Evolutionary conservation across 768 basidiomycete species (phyloP).

Genomic region (Cyclocybe aegerita): DNA sequence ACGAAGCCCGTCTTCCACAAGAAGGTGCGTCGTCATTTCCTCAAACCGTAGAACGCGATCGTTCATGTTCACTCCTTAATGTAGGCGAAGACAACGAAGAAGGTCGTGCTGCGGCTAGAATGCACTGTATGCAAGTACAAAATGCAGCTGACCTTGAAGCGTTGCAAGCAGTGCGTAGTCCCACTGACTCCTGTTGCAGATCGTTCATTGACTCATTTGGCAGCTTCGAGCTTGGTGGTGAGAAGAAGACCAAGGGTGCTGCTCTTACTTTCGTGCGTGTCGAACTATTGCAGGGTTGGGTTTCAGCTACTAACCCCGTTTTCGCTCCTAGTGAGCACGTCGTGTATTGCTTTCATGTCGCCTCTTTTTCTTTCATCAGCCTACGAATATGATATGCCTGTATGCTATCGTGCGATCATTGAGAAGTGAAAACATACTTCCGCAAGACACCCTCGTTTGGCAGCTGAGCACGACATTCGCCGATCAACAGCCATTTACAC

Average conservation of each 20-base stretch:
- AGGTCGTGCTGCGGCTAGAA: slow-evolving; percentile 96
- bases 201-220: slow-evolving; percentile 1
- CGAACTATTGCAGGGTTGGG: neutral
- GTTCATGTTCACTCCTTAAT: neutral
- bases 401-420: slow-evolving; percentile 4
- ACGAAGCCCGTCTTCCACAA: slow-evolving; percentile 99
- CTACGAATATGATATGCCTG: slow-evolving; percentile 30
- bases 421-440: neutral
- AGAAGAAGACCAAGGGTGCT: slow-evolving; percentile 99
- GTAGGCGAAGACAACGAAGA: slow-evolving; percentile 98
- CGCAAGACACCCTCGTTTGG: neutral
- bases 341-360: slow-evolving; percentile 18
- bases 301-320: slow-evolving; percentile 1
- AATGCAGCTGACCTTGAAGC: slow-evolving; percentile 94
- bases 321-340: slow-evolving; percentile 20
- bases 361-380: slow-evolving; percentile 19
- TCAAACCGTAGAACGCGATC: neutral
- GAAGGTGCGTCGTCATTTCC: slow-evolving; percentile 65
- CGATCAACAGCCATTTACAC: too few species aligned
- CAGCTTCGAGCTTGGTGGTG: slow-evolving; percentile 99
- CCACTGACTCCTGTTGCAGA: neutral
- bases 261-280: slow-evolving; percentile 88
- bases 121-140: slow-evolving; percentile 99
- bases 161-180: slow-evolving; percentile 93
- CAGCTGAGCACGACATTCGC: too few species aligned